These are phyloP conservation scores for Heterobasidion annosum DNA, from an alignment of 1,284 basidiomycete species.

Conservation along the genomic window DNA sequence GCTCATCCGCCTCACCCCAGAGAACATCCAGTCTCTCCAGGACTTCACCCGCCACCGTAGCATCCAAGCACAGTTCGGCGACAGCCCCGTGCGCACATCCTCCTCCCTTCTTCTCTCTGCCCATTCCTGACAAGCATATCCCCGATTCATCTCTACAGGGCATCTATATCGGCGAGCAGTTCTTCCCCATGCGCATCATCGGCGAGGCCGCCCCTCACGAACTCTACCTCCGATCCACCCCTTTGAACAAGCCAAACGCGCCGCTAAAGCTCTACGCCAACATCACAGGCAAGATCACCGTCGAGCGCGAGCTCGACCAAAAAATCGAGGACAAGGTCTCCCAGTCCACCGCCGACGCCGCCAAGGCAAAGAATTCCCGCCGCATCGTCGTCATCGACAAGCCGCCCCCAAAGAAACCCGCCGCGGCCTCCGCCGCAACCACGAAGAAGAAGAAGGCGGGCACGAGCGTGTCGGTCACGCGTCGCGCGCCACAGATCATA, in stretches of 20 bases:
- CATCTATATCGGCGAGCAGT: slow-evolving; percentile 51
- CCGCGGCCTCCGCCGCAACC: slow-evolving; percentile 2
- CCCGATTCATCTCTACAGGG: slow-evolving; percentile 31
- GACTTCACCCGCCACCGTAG: slow-evolving; percentile 32
- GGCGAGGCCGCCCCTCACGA: slow-evolving; percentile 54
- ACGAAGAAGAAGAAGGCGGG: slow-evolving; percentile 4
- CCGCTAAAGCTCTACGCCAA: slow-evolving; percentile 66
- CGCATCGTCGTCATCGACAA: slow-evolving; percentile 41
- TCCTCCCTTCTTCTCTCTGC: not conserved
- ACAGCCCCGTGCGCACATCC: slow-evolving; percentile 35
- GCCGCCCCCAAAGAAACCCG: slow-evolving; percentile 18
- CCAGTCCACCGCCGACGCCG: slow-evolving; percentile 45
- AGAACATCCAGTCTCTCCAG: slow-evolving; percentile 58
- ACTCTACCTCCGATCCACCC: slow-evolving; percentile 55
- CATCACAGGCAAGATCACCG: slow-evolving; percentile 56
- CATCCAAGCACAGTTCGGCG: slow-evolving; percentile 52
- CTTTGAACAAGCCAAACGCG: slow-evolving; percentile 44
- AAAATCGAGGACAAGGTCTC: slow-evolving; percentile 44
- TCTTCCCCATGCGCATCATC: slow-evolving; percentile 47
- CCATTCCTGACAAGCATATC: not conserved
- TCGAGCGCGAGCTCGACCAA: slow-evolving; percentile 50
- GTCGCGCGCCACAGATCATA: slow-evolving; percentile 17
- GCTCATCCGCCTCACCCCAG: slow-evolving; percentile 61
- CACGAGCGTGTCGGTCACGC: slow-evolving; percentile 16
- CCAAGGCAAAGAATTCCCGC: slow-evolving; percentile 43